Base-by-base conservation (phyloP, 2,329 filamentous ascomycete genomes). In the Ambrosiella xylebori region DNA sequence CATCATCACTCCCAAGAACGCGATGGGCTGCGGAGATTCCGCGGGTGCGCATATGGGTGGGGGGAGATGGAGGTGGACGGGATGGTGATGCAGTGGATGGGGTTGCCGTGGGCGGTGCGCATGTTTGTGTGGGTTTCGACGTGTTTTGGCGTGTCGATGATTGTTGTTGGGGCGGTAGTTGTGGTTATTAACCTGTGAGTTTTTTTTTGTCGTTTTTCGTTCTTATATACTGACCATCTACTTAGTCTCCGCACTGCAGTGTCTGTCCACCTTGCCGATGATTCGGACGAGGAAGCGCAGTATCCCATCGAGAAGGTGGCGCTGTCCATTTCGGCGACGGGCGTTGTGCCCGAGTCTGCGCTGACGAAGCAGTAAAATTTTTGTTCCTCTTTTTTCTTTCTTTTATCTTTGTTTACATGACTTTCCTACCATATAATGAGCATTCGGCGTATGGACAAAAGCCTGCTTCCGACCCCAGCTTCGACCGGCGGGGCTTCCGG, bases 261-360 rank as follows among this genome's bases (percentile, higher is more conserved):
- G 11, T 57, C 58, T 37, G 54, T 60, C 50, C 54, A 54, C 19
- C 58, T 60, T 37, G 51, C 27, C 27, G 57, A 59, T 17, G 57
- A 56, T 11, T 15, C 15, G 17, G 58, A 57, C 8, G 41, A 39
- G 37, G 58, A 60, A 19, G 15, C 37, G 12, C 37, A 44, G n/a
- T 27, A 40, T 27, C 52, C 52, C 1, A 12, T 6, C 9, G 52
- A 54, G 38, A 54, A 54, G 38, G 19, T 13, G 6, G n/a, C 52
- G 11, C 38, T 54, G 15, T 54, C 52, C 15, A 41, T 54, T n/a
- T 38, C 52, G 15, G 52, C 52, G 15, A 51, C 19, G 17, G 47
- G 17, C 11, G 15, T 9, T 19, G 15, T 49, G 12, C 15, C 39
- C 6, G 39, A 41, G 39, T 41, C 39, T 9, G 39, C 39, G 2